These are phyloP conservation scores for Saccharomycopsis malanga DNA, from an alignment of 805 yeast species.

Conservation along the genomic window DNA sequence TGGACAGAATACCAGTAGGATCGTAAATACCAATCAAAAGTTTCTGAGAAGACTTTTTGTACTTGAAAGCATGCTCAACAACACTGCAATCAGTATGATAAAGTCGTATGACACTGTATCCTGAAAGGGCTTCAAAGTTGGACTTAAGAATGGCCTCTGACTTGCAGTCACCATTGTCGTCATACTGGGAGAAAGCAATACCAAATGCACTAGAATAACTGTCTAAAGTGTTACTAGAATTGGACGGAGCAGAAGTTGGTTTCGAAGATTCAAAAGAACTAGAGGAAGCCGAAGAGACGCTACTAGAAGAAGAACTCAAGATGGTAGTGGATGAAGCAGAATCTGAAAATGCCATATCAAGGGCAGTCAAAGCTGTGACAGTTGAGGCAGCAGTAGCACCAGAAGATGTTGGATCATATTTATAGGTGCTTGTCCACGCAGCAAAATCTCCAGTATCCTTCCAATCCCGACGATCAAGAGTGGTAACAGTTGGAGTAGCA, in stretches of 20 bases:
- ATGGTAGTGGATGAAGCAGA: too few species aligned
- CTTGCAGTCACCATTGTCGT: conserved; percentile 61
- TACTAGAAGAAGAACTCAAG: too few species aligned
- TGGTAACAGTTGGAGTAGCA: too few species aligned
- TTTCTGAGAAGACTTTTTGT: conserved; percentile 49
- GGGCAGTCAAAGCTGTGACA: too few species aligned
- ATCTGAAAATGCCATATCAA: too few species aligned
- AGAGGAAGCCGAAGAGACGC: too few species aligned
- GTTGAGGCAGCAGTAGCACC: too few species aligned
- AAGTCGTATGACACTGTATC: conserved; percentile 57
- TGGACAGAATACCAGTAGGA: conserved; percentile 46
- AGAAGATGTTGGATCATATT: too few species aligned
- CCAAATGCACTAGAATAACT: conserved; percentile 47
- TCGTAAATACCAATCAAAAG: conserved; percentile 68
- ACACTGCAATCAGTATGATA: conserved; percentile 85
- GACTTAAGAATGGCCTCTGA: conserved; percentile 47
- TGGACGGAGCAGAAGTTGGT: conserved; percentile 29
- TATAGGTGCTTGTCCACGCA: too few species aligned
- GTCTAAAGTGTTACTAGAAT: conserved; percentile 30
- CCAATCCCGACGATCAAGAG: too few species aligned
- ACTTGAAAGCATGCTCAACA: conserved; percentile 57
- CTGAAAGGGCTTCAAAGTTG: conserved; percentile 49
- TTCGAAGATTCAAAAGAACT: too few species aligned
- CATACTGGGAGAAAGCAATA: conserved; percentile 77
- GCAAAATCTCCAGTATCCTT: too few species aligned